Conservation (phyloP, 2,329 filamentous ascomycete species). For the Claviceps sp. region DNA sequence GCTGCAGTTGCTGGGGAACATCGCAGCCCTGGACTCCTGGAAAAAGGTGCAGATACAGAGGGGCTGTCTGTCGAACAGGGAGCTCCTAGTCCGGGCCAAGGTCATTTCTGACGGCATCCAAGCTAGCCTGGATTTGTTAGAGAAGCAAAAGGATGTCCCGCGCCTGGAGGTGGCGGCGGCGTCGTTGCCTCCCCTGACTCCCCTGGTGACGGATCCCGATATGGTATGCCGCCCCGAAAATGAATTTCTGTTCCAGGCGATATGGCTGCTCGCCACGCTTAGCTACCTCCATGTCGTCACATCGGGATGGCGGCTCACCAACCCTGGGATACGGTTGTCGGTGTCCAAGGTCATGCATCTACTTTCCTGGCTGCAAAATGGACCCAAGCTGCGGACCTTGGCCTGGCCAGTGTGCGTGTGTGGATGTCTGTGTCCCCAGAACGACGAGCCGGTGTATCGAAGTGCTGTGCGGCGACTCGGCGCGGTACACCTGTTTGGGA, state of each 20-base stretch:
- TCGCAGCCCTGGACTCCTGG: constrained; percentile 39
- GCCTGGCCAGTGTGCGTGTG: constrained; percentile 30
- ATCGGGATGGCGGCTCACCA: constrained; percentile 36
- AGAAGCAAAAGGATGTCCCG: constrained; percentile 9
- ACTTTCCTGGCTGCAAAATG: constrained; percentile 18
- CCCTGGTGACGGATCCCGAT: constrained; percentile 9
- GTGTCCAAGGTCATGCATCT: constrained; percentile 22
- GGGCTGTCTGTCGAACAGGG: constrained; percentile 30
- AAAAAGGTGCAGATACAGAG: constrained; percentile 33
- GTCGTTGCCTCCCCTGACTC: constrained; percentile 3
- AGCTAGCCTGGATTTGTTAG: constrained; percentile 17
- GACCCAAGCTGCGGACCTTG: constrained; percentile 21
- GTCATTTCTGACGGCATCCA: constrained; percentile 26
- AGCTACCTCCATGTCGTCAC: constrained; percentile 35
- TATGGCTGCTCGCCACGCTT: constrained; percentile 35
- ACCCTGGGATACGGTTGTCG: constrained; percentile 24
- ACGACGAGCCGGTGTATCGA: constrained; percentile 29
- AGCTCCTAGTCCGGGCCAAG: constrained; percentile 31
- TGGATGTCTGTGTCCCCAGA: constrained; percentile 25
- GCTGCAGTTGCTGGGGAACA: constrained; percentile 38
- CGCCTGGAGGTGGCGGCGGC: not conserved
- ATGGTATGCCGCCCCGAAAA: constrained; percentile 11
- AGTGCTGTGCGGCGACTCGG: constrained; percentile 27
- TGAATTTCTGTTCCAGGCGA: constrained; percentile 19
- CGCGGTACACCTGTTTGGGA: constrained; percentile 30